phyloP scores from a whole-genome alignment of 257 asterid genomes.

The Primulina tabacum region DNA sequence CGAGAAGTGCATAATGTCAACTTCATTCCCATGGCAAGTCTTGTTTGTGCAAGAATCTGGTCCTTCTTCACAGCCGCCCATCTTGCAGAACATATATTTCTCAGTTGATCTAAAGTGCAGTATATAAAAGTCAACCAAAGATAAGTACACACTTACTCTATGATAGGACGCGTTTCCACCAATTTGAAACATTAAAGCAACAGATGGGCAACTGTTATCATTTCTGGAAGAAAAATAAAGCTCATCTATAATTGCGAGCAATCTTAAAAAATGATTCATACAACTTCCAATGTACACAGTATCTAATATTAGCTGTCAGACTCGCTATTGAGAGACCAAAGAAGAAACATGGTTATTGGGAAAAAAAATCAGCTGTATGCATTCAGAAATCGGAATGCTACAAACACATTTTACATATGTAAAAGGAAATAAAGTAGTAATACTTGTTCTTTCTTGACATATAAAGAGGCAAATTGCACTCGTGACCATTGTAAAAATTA shows the following conservation, averaged over 20 bases:
- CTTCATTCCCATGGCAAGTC: constrained; percentile 63
- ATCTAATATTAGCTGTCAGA: too few species aligned
- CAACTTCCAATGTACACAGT: background rate
- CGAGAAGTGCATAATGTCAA: constrained; percentile 70
- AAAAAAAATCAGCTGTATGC: background rate
- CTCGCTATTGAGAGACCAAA: too few species aligned
- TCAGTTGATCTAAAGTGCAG: constrained; percentile 18
- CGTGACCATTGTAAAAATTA: too few species aligned
- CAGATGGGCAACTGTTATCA: constrained; percentile 45
- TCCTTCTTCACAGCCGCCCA: constrained; percentile 62
- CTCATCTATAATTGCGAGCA: constrained; percentile 7
- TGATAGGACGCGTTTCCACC: constrained; percentile 63
- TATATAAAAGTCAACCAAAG: background rate
- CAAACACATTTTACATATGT: constrained; percentile 2
- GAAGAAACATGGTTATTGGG: background rate
- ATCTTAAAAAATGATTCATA: background rate
- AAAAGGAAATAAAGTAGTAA: constrained; percentile 1
- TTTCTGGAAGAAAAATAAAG: constrained; percentile 41
- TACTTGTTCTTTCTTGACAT: too few species aligned
- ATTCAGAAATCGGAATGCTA: background rate
- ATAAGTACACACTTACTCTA: constrained; percentile 37
- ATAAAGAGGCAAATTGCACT: too few species aligned
- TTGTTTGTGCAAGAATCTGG: constrained; percentile 51
- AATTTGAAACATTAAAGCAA: constrained; percentile 62
- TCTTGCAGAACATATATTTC: constrained; percentile 32